Evolutionary conservation across 768 basidiomycete genomes (phyloP), one percentile per base, ranked within the genome.

Genomic region (Chlorophyllum brunneum): DNA sequence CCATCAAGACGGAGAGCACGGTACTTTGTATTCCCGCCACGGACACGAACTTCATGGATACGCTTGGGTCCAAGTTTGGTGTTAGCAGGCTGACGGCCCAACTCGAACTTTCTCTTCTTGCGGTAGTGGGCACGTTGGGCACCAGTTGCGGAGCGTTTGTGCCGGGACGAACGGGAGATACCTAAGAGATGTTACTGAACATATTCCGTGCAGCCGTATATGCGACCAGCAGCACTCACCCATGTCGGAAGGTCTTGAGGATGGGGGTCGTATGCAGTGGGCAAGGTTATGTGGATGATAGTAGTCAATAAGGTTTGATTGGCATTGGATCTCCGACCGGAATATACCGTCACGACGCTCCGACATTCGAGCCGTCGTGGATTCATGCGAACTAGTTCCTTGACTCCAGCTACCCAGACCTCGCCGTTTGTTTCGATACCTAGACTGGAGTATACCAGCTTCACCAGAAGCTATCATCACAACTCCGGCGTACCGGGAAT

Each of bases 91-190:
- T 98, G 97, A 69, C 97, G 93, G 69, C 95, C 97, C 65, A 98
- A 86, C 82, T 99, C 97, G 76, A 98, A 98, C 79, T 98, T 98
- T 87, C 97, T 86, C 92, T 98, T 99, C 84, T 99, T 99, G 81
- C 95, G 92, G 79, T 94, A 95, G 77, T 88, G 85, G 63, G 93
- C 85, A 64, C 89, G 87, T 74, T 93, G 89, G 55, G 89, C 92
- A 65, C 92, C 95, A 43, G 92, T 86, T 63, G 82, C 87, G 61
- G 93, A 89, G 69, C 95, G 92, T 77, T 98, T 98, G 82, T 98
- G 93, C 70, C 95, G 83, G 65, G 94, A 95, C 59, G 93, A 83
- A 65, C 95, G 88, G 66, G 95, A 90, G 71, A 98, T 98, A 92
- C 95, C 95, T 93, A 62, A 16, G 27, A 20, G 52, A 22, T 38